A percentile compares a stretch with the other conserved stretches of the same genome.
These are phyloP conservation scores for Symbiotaphrina buchneri DNA, from an alignment of 495 filamentous ascomycete genomes.

Conservation along the genomic window DNA sequence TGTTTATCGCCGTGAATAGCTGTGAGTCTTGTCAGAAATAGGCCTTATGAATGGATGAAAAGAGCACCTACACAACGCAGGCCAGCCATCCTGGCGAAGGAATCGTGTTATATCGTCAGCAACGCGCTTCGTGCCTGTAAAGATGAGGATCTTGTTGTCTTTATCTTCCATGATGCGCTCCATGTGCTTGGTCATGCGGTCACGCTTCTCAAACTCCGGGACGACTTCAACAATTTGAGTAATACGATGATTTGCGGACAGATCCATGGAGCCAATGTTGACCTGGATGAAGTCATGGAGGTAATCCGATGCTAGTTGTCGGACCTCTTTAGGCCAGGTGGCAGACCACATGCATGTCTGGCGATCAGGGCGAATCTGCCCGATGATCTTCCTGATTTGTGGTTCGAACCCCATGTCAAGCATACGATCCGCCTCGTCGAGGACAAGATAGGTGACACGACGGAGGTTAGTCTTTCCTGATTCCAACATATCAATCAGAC, in stretches of 20 bases:
- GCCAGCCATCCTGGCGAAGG: slow-evolving; percentile 97
- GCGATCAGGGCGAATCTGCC: slow-evolving; percentile 93
- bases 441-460: slow-evolving; percentile 85
- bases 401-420: slow-evolving; percentile 84
- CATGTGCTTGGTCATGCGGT: slow-evolving; percentile 89
- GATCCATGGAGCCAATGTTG: slow-evolving; percentile 92
- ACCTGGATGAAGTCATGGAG: slow-evolving; percentile 94
- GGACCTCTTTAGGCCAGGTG: slow-evolving; percentile 98
- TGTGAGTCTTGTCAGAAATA: slow-evolving; percentile 9
- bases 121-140: slow-evolving; percentile 95
- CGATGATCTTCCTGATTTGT: slow-evolving; percentile 83
- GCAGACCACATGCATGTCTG: slow-evolving; percentile 99
- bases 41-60: neutral
- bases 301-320: slow-evolving; percentile 86
- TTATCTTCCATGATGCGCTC: slow-evolving; percentile 97
- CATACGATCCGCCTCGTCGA: slow-evolving; percentile 82
- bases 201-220: slow-evolving; percentile 91
- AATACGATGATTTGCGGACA: slow-evolving; percentile 96
- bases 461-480: slow-evolving; percentile 94
- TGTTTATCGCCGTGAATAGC: slow-evolving; percentile 99
- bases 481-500: slow-evolving; percentile 96
- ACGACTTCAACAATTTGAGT: slow-evolving; percentile 93
- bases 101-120: slow-evolving; percentile 97
- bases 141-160: slow-evolving; percentile 81
- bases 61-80: slow-evolving; percentile 64